phyloP scores from a whole-genome alignment of 2,329 filamentous ascomycete species.

The Fusarium nurragi region DNA sequence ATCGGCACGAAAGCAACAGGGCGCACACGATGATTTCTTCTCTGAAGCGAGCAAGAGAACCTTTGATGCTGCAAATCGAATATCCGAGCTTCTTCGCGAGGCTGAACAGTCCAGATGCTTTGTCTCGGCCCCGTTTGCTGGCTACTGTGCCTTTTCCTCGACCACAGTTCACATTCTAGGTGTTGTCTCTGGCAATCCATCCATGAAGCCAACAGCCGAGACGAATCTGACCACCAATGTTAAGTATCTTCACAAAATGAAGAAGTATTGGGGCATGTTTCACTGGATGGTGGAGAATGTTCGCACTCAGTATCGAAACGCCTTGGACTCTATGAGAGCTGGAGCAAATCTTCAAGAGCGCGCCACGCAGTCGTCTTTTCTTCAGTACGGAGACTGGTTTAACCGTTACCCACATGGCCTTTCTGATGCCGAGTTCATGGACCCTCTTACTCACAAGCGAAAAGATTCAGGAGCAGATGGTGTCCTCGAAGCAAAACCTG shows the following conservation, averaged over 20 bases:
- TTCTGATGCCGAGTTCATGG: slow-evolving; percentile 82
- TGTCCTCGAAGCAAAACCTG: slow-evolving; percentile 86
- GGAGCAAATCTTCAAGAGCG: slow-evolving; percentile 64
- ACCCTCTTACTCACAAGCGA: slow-evolving; percentile 72
- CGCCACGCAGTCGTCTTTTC: slow-evolving; percentile 69
- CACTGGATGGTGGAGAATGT: slow-evolving; percentile 95
- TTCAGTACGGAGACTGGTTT: slow-evolving; percentile 99
- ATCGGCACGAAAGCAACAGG: slow-evolving; percentile 72
- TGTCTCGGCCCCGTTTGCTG: slow-evolving; percentile 89
- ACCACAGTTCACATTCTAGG: slow-evolving; percentile 95
- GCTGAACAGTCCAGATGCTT: slow-evolving; percentile 73
- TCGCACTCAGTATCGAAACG: slow-evolving; percentile 85
- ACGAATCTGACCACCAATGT: slow-evolving; percentile 87
- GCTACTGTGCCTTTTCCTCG: slow-evolving; percentile 93
- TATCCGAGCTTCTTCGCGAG: slow-evolving; percentile 85
- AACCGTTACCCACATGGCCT: slow-evolving; percentile 93
- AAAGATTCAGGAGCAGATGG: slow-evolving; percentile 87
- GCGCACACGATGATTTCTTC: slow-evolving; percentile 81
- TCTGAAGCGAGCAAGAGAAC: slow-evolving; percentile 78
- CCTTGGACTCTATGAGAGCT: slow-evolving; percentile 80
- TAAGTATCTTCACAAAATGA: slow-evolving; percentile 92
- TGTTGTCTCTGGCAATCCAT: slow-evolving; percentile 84
- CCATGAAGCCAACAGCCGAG: slow-evolving; percentile 80
- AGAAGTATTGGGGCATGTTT: slow-evolving; percentile 98
- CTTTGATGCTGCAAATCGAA: slow-evolving; percentile 84